Conservation (phyloP, 2,329 filamentous ascomycete species). For the Daldinia sp. region DNA sequence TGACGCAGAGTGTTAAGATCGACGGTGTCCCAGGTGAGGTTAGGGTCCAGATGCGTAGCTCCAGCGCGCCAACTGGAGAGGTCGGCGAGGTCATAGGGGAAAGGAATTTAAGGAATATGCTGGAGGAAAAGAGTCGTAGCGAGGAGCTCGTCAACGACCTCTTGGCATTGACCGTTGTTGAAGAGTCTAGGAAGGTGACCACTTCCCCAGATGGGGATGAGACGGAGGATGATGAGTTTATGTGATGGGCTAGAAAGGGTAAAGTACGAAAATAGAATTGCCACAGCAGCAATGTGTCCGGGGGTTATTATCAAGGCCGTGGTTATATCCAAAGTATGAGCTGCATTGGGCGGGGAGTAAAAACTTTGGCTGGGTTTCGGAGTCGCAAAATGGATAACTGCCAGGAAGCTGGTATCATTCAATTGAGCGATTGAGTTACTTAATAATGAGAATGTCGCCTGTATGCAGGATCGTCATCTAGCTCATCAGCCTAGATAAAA, state of each 20-base stretch:
- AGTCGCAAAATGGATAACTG: background rate
- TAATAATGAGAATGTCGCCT: background rate
- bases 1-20: conserved; percentile 57
- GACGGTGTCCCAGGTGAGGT: conserved; percentile 66
- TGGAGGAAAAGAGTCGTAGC: conserved; percentile 43
- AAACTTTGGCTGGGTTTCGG: background rate
- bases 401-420: background rate
- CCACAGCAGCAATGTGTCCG: background rate
- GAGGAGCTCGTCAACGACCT: conserved; percentile 48
- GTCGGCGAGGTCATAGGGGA: conserved; percentile 23
- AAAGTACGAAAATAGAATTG: background rate
- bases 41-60: conserved; percentile 59
- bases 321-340: background rate
- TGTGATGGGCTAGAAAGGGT: conserved; percentile 21
- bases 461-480: background rate
- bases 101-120: conserved; percentile 26
- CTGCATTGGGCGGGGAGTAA: background rate
- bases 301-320: too few relatives aligned
- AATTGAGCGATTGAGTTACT: background rate
- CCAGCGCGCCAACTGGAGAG: conserved; percentile 42
- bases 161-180: conserved; percentile 41
- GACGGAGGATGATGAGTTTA: conserved; percentile 46
- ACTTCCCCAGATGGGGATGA: conserved; percentile 41
- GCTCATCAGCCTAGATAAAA: background rate
- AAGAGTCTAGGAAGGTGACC: conserved; percentile 36